Evolutionary conservation across 2,329 filamentous ascomycete species (phyloP).

Genomic region (Venturia pyrina): DNA sequence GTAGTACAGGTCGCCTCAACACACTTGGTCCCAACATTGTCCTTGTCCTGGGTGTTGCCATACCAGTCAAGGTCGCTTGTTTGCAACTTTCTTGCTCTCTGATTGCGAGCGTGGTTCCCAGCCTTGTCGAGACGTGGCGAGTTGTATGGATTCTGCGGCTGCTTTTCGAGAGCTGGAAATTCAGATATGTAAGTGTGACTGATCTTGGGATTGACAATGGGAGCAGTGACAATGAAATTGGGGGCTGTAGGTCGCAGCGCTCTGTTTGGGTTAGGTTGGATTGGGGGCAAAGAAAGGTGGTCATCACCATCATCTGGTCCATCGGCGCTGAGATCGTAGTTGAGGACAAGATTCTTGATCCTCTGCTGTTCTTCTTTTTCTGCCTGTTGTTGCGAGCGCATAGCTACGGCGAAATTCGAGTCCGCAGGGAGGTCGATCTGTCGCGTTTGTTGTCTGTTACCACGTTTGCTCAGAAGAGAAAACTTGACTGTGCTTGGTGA

Average conservation of each 20-base stretch:
- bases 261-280: conserved; percentile 40
- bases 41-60: conserved; percentile 8
- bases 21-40: not conserved
- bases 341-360: conserved; percentile 95
- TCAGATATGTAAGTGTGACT: conserved; percentile 4
- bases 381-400: conserved; percentile 91
- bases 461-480: conserved; percentile 87
- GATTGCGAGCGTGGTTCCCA: conserved; percentile 57
- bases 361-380: conserved; percentile 94
- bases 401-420: conserved; percentile 88
- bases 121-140: conserved; percentile 38
- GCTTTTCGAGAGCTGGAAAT: conserved; percentile 13
- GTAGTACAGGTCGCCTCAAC: not conserved
- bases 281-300: conserved; percentile 28
- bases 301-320: conserved; percentile 71
- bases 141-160: conserved; percentile 22
- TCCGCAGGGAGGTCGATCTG: conserved; percentile 84
- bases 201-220: conserved; percentile 35
- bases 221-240: conserved; percentile 27
- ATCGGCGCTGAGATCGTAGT: conserved; percentile 83
- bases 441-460: conserved; percentile 91
- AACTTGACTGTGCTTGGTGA: conserved; percentile 64
- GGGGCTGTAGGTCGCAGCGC: conserved; percentile 26
- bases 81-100: conserved; percentile 82
- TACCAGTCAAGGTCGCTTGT: conserved; percentile 97